Conservation (phyloP, 306 rosid genomes). For the Vachellia pachyceras region DNA sequence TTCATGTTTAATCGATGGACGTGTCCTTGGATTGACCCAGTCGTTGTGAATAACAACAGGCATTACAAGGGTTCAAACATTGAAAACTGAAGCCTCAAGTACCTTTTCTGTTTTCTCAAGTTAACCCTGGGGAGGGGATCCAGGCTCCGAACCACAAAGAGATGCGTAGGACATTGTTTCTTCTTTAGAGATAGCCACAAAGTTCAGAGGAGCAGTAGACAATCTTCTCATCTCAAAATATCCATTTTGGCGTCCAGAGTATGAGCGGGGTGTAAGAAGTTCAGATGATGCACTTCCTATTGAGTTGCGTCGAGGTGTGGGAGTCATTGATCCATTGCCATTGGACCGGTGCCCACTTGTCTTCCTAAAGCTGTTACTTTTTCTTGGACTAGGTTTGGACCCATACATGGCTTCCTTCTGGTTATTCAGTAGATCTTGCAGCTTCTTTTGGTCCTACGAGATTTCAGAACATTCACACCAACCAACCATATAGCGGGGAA, state of each 20-base stretch:
- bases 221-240: slow-evolving; percentile 85
- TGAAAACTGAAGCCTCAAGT: slow-evolving; percentile 22
- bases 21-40: background rate
- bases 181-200: slow-evolving; percentile 83
- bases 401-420: slow-evolving; percentile 92
- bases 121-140: slow-evolving; percentile 81
- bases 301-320: slow-evolving; percentile 90
- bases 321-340: slow-evolving; percentile 88
- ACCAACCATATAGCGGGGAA: background rate
- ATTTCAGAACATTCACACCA: slow-evolving; percentile 17
- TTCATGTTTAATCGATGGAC: background rate
- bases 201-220: slow-evolving; percentile 87
- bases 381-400: slow-evolving; percentile 92
- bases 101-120: slow-evolving; percentile 42
- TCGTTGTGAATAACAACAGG: background rate
- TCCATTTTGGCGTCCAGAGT: slow-evolving; percentile 92
- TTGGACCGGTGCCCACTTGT: slow-evolving; percentile 73
- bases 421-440: slow-evolving; percentile 89
- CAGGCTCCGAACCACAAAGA: slow-evolving; percentile 84
- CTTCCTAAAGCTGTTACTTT: slow-evolving; percentile 81
- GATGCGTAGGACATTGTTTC: slow-evolving; percentile 93
- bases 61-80: slow-evolving; percentile 8
- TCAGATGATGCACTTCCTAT: slow-evolving; percentile 75
- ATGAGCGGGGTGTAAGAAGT: slow-evolving; percentile 82
- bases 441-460: slow-evolving; percentile 90